Percentiles rank a stretch among this genome's conserved stretches.
Evolutionary conservation across 75 land plant species (phyloP).

Genomic region (Pinus albicaulis): DNA sequence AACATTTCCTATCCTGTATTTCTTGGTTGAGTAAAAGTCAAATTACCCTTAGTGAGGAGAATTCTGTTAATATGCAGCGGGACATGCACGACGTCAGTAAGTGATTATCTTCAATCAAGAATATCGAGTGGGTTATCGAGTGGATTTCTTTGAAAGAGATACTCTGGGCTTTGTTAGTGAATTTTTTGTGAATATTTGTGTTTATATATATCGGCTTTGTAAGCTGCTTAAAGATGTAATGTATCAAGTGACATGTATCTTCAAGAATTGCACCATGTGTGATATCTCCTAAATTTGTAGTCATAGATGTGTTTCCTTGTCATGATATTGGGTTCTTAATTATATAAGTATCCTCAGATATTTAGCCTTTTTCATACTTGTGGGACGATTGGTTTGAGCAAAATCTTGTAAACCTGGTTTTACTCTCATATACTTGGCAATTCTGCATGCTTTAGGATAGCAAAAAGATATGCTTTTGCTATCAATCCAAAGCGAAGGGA

Average conservation of each 20-base stretch:
- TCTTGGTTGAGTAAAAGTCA: background rate
- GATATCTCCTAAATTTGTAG: background rate
- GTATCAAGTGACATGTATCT: background rate
- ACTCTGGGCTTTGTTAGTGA: background rate
- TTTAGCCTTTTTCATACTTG: too few species aligned
- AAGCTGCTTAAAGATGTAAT: background rate
- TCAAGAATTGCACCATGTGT: background rate
- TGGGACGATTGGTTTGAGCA: background rate
- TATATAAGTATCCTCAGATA: background rate
- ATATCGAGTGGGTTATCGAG: background rate
- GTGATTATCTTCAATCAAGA: background rate
- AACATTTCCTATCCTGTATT: background rate
- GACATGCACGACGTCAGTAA: background rate
- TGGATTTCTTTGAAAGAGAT: background rate
- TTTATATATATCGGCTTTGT: background rate
- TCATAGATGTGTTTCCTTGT: background rate
- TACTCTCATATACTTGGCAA: background rate
- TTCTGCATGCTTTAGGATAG: too few species aligned
- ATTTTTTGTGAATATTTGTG: background rate
- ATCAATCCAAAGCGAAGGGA: too few species aligned
- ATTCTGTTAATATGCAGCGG: background rate
- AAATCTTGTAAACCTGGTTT: background rate
- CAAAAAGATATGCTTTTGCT: too few species aligned
- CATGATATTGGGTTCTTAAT: background rate
- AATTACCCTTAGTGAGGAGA: background rate